A percentile compares a stretch with the other conserved stretches of the same genome.
These are phyloP conservation scores for peach (Prunus persica) DNA, from an alignment of 306 rosid species.

Conservation along the genomic window Prunus_persica_NCBIv2 NC_034012.1:6352501-6353000, in stretches of 20 bases:
- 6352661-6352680: neutral
- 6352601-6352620: neutral
- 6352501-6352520: neutral
- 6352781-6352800: neutral
- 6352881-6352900: slow-evolving; percentile 54
- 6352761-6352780: neutral
- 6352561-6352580: neutral
- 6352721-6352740: neutral
- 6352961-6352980: slow-evolving; percentile 54
- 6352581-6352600: neutral
- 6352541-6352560: neutral
- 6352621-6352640: neutral
- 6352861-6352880: slow-evolving; percentile 74
- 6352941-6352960: slow-evolving; percentile 55
- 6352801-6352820: slow-evolving; percentile 15
- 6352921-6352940: slow-evolving; percentile 72
- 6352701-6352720: neutral
- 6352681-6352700: neutral
- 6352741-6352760: neutral
- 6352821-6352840: slow-evolving; percentile 48
- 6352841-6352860: slow-evolving; percentile 64
- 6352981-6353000: neutral
- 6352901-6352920: slow-evolving; percentile 69
- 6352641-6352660: neutral
- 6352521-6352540: neutral